phyloP scores from a whole-genome alignment of 78 protist species.

The Andalucia godoyi region DNA sequence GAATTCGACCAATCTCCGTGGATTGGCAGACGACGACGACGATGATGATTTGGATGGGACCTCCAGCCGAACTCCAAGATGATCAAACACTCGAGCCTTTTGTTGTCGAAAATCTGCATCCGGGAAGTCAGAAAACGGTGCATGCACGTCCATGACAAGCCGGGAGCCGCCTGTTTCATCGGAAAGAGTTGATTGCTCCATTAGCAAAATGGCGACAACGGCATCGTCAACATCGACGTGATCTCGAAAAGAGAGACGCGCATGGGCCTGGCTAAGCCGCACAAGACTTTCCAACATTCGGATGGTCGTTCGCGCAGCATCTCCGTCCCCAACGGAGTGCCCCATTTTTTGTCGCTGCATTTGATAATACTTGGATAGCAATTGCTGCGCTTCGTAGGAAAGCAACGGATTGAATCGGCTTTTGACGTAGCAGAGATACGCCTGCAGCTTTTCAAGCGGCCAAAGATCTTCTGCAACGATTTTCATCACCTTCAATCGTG shows the following conservation, averaged over 20 bases:
- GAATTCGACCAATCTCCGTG: too few relatives aligned
- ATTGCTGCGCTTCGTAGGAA: constrained; percentile 15
- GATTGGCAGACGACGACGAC: too few relatives aligned
- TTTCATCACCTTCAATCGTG: not conserved
- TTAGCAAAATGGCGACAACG: constrained; percentile 48
- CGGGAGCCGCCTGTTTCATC: constrained; percentile 5
- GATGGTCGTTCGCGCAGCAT: constrained; percentile 72
- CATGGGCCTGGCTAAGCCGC: constrained; percentile 79
- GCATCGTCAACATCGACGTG: constrained; percentile 50
- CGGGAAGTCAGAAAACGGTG: constrained; percentile 49
- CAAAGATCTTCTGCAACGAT: constrained; percentile 19
- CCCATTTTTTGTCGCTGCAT: constrained; percentile 41
- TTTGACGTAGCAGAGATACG: constrained; percentile 41
- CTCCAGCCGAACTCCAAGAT: too few relatives aligned
- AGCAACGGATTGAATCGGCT: constrained; percentile 32
- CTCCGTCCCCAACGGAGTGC: not conserved
- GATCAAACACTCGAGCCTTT: too few relatives aligned
- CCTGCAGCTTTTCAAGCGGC: constrained; percentile 53
- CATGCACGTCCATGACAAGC: constrained; percentile 18
- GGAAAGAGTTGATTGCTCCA: constrained; percentile 46
- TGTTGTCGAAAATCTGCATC: constrained; percentile 27
- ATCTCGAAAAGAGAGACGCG: constrained; percentile 50
- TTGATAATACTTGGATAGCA: constrained; percentile 42
- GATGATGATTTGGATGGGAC: too few relatives aligned
- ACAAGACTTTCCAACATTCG: constrained; percentile 83